These are phyloP conservation scores for Corniculantispora saksenae DNA, from an alignment of 2,329 filamentous ascomycete species.

Conservation along the genomic window DNA sequence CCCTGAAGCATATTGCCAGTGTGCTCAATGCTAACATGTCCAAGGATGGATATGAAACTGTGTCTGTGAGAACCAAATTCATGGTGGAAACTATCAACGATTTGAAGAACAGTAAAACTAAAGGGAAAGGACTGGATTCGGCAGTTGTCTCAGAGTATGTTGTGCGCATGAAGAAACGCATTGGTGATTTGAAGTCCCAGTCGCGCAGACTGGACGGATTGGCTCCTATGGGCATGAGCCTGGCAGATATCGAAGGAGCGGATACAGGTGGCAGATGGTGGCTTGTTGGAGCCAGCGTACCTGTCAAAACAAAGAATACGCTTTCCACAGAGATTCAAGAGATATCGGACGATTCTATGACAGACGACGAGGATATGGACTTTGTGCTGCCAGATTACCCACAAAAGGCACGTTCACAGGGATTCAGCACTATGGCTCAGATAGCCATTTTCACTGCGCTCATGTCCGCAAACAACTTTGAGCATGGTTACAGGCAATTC, in stretches of 20 bases:
- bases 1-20: constrained; percentile 85
- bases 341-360: constrained; percentile 30
- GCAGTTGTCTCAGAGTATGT: constrained; percentile 78
- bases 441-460: constrained; percentile 92
- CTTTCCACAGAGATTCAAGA: constrained; percentile 24
- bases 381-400: constrained; percentile 64
- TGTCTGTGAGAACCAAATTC: constrained; percentile 89
- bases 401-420: constrained; percentile 74
- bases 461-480: constrained; percentile 79
- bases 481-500: constrained; percentile 79
- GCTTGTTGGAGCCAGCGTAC: constrained; percentile 95
- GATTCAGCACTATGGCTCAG: constrained; percentile 84
- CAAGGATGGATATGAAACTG: constrained; percentile 64
- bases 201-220: constrained; percentile 65
- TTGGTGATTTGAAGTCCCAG: constrained; percentile 71
- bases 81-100: constrained; percentile 97
- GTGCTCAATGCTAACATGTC: constrained; percentile 73
- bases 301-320: constrained; percentile 36
- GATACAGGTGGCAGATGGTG: constrained; percentile 96
- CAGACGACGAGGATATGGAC: constrained; percentile 49
- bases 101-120: constrained; percentile 90
- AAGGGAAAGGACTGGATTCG: constrained; percentile 70
- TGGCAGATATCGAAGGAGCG: constrained; percentile 79
- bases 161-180: constrained; percentile 82
- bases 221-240: constrained; percentile 78